A percentile compares a stretch with the other conserved stretches of the same genome.
phyloP scores from a whole-genome alignment of 345 rosid genomes.

The Eucalyptus guilfoylei region DNA sequence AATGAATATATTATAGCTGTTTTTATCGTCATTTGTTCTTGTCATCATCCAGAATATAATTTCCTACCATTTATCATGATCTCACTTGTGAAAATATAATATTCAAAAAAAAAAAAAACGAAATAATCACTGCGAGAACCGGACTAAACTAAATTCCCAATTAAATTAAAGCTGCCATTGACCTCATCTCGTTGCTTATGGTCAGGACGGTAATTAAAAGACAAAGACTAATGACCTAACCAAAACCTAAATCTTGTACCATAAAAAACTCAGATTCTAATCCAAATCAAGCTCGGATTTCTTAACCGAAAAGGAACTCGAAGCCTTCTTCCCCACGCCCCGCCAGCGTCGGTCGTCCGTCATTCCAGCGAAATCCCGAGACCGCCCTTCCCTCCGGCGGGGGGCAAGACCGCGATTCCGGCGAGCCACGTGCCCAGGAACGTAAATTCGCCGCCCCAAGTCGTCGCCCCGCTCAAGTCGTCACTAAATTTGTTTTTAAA shows the following conservation, averaged over 20 bases:
- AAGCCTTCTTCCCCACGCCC: not conserved
- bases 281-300: not conserved
- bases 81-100: not conserved
- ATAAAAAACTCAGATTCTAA: not conserved
- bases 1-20: accelerated
- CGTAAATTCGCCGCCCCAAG: not conserved
- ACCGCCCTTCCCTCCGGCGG: not conserved
- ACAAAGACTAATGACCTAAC: not conserved
- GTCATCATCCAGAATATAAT: too few species aligned
- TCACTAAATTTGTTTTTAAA: not conserved
- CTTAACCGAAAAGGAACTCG: not conserved
- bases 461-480: not conserved
- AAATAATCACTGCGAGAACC: not conserved
- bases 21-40: too few species aligned
- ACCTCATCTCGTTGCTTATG: not conserved
- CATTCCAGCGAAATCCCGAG: not conserved
- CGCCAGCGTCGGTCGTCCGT: not conserved
- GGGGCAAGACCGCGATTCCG: not conserved
- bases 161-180: not conserved
- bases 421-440: not conserved
- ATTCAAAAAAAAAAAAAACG: too few species aligned
- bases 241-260: not conserved
- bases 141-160: not conserved
- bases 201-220: not conserved
- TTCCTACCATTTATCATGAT: too few species aligned